Evolutionary conservation across 345 rosid species (phyloP), one percentile per base, ranked within the genome.

Genomic region (Syzygium oleosum): DNA sequence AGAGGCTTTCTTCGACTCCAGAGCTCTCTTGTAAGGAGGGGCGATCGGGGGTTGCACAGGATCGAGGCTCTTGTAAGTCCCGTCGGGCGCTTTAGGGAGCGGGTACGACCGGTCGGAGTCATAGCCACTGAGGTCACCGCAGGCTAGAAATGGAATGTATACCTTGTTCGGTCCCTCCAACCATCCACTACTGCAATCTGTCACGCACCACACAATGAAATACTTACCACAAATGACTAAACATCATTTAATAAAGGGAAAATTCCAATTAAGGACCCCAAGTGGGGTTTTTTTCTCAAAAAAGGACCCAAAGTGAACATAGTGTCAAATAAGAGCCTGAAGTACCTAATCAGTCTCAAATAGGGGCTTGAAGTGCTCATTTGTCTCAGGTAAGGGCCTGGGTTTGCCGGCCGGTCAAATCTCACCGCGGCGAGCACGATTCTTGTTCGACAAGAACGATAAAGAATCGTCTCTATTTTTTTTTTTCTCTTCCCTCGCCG

Each of bases 61-160:
- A 90, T 96, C 97, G 91, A 98, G 90, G 90, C 97, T 95, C 93
- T 93, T 95, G 91, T 95, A 93, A 17, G 89, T 90, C n/a, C 98
- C 97, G 6, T 94, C 97, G 5, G 95, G 94, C 53, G 89, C 95
- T 94, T 92, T 95, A 0, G 98, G 97, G 5, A 96, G 94, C 5
- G 98, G 99, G 91, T 96, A 98, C 27, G 98, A 98, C 84, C 95
- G 96, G 89, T 98, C 99, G 12, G 99, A 98, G 85, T 96, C 99
- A 85, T 95, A 96, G 38, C 98, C 98, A 17, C 95, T 91, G 34
- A 94, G 97, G 91, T 94, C 99, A 38, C 99, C 97, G 34, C 98
- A 95, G 27, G 99, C 99, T 88, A 97, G 85, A 89, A 97, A 98
- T 41, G 97, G 99, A 87, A 98, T 96, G 90, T 94, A 96, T 63